Base-by-base conservation (phyloP, 495 filamentous ascomycete species). In the Aspergillus affinis region DNA sequence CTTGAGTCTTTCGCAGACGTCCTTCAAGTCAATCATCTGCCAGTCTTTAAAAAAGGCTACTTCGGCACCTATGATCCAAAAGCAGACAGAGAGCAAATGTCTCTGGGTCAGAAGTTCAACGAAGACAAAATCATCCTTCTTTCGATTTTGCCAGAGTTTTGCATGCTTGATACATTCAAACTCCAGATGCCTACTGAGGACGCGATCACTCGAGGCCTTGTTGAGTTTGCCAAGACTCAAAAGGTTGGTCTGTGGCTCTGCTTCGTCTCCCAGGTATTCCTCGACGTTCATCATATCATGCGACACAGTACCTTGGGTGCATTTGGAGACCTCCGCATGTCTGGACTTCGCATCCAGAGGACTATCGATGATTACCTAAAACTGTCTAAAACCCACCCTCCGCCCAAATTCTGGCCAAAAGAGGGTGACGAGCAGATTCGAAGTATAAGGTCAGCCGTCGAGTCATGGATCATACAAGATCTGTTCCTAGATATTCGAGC, bases 211-310 rank as follows among this genome's bases (percentile, higher is more conserved):
- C 44, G 47, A 65, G 71, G 70, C 15, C 61, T 76, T 48, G 10
- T 21, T 54, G 65, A 72, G 45, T 70, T 66, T 63, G 21, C 26
- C 41, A 63, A 64, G 41, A 69, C 66, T 30, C 66, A 73, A 59
- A 63, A 58, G 51, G 64, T 68, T 19, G 63, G 53, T 53, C 18
- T 64, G 3, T 74, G 68, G 68, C 70, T 74, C 51, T 65, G 59
- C 47, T 74, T 74, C 30, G 68, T 64, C 51, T 64, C 66, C 17
- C 70, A 72, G 52, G 65, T 72, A 48, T 61, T 71, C 44, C 68
- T 76, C 30, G 70, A 74, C 45, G 65, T 74, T 59, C 67, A 72
- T 65, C 72, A 74, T 48, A 51, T 65, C 54, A 68, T 68, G 58
- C 65, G 69, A 21, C 50, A 70, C 65, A 66, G 58, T 44, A 54